Conservation (phyloP, 148 eudicot species). For the Linanthus parryae region DNA sequence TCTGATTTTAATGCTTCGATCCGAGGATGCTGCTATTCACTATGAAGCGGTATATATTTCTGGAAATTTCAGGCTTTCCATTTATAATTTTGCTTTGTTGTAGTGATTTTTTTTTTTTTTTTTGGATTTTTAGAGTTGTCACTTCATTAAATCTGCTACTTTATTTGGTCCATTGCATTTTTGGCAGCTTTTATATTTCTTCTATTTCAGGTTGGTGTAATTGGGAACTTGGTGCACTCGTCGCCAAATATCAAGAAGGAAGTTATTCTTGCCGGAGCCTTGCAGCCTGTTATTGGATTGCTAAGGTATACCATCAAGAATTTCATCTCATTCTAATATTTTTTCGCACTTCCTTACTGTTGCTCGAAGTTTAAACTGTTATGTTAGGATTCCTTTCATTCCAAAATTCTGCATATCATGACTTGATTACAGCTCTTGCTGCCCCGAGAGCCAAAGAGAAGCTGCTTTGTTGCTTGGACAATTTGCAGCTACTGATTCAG, state of each 20-base stretch:
- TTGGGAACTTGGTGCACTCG: conserved; percentile 96
- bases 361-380: not conserved
- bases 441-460: conserved; percentile 80
- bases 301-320: conserved; percentile 43
- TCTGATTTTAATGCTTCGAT: conserved; percentile 75
- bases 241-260: conserved; percentile 90
- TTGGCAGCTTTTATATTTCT: not conserved
- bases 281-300: conserved; percentile 92
- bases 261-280: conserved; percentile 87
- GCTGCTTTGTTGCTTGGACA: conserved; percentile 85
- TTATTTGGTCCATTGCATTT: too few species aligned
- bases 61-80: not conserved
- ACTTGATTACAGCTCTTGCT: conserved; percentile 50
- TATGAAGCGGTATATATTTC: conserved; percentile 76
- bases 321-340: not conserved
- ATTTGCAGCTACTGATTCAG: conserved; percentile 81
- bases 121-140: conserved; percentile 1
- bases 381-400: not conserved
- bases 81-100: conserved; percentile 16
- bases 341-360: not conserved
- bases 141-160: too few species aligned
- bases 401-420: conserved; percentile 1
- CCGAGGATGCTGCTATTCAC: conserved; percentile 85
- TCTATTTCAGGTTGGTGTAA: conserved; percentile 78
- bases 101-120: not conserved